Evolutionary conservation across 1,284 basidiomycete species (phyloP).

Genomic region (Lentinula novae-zelandiae): DNA sequence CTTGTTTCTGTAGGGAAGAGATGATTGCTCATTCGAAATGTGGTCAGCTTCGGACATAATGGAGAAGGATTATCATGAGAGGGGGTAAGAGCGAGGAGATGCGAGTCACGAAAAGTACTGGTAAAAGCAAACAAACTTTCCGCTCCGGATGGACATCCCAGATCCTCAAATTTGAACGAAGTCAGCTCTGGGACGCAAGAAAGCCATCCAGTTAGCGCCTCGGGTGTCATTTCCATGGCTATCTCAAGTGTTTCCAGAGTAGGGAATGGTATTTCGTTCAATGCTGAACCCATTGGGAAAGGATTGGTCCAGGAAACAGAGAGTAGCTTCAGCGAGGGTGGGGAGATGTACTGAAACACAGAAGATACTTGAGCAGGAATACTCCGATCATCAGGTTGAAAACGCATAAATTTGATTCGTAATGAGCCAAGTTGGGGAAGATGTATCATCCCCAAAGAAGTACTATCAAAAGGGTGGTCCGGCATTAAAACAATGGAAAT

Average conservation of each 20-base stretch:
- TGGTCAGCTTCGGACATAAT: neutral
- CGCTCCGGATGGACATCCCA: neutral
- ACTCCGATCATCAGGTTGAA: neutral
- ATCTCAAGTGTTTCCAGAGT: neutral
- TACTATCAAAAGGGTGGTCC: neutral
- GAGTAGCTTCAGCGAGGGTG: neutral
- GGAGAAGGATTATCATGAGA: neutral
- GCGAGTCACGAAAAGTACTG: neutral
- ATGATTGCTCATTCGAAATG: neutral
- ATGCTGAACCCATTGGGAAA: neutral
- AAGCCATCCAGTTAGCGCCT: neutral
- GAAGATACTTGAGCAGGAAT: neutral
- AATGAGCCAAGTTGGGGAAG: neutral
- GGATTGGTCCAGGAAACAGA: neutral
- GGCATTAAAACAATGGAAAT: neutral
- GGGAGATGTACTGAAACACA: neutral
- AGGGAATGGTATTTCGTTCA: neutral
- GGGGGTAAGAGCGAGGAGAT: neutral
- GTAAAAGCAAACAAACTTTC: neutral
- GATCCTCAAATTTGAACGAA: neutral
- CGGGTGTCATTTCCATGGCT: neutral
- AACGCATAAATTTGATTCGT: neutral
- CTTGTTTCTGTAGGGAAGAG: neutral
- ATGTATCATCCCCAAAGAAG: neutral
- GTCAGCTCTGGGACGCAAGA: neutral